Evolutionary conservation across 2,329 filamentous ascomycete species (phyloP).

Genomic region (Nemania diffusa): DNA sequence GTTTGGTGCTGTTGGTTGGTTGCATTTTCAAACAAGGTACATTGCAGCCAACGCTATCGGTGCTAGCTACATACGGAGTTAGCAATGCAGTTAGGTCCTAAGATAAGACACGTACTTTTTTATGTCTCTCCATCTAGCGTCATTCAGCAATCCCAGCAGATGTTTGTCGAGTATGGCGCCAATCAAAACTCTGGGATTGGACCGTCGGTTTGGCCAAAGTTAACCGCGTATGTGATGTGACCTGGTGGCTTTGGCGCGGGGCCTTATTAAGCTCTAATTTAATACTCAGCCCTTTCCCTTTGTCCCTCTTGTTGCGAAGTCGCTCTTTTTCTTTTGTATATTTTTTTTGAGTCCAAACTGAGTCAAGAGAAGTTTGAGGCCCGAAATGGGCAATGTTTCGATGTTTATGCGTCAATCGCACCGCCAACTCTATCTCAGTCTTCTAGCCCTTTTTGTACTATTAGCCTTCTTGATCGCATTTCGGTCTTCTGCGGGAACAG

Average conservation of each 20-base stretch:
- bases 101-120: background rate
- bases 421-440: conserved; percentile 3
- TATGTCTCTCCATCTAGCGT: background rate
- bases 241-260: background rate
- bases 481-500: background rate
- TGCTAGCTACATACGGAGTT: background rate
- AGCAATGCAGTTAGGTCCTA: background rate
- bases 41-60: too few species aligned
- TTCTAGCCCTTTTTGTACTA: conserved; percentile 9
- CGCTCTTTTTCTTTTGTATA: background rate
- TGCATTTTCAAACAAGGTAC: too few species aligned
- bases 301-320: background rate
- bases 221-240: background rate
- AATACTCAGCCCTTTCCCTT: background rate
- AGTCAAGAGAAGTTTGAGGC: background rate
- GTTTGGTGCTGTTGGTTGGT: background rate
- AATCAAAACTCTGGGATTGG: background rate
- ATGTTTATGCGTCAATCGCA: conserved; percentile 15
- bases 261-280: background rate
- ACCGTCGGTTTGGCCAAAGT: background rate
- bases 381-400: conserved; percentile 6
- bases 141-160: background rate
- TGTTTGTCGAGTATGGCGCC: background rate
- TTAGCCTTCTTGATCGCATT: background rate
- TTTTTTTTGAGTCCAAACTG: background rate